These are phyloP conservation scores for Hanseniaspora valbyensis DNA, from an alignment of 805 yeast species.

Conservation along the genomic window DNA sequence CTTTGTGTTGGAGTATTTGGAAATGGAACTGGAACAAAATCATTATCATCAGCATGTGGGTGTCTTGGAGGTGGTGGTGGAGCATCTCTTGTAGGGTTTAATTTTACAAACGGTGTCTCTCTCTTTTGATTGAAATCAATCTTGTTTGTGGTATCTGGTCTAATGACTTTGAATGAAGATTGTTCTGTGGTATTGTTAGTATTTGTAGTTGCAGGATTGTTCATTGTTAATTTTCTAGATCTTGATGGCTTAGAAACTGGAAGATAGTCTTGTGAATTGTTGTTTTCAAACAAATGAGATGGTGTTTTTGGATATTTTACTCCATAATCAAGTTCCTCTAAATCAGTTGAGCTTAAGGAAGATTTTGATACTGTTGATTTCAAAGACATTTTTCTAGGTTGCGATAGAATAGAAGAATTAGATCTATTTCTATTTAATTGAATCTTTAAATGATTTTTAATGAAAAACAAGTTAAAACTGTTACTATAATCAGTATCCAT, in stretches of 20 bases:
- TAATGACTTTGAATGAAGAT: conserved; percentile 51
- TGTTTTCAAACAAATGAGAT: conserved; percentile 23
- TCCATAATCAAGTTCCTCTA: conserved; percentile 17
- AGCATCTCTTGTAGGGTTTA: conserved; percentile 60
- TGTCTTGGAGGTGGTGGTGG: conserved; percentile 50
- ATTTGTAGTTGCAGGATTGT: conserved; percentile 26
- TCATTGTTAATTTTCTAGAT: conserved; percentile 14
- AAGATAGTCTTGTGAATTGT: conserved; percentile 11
- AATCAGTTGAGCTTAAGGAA: conserved; percentile 9
- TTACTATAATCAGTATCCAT: not conserved
- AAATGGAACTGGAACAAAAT: not conserved
- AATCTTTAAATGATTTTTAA: conserved; percentile 24
- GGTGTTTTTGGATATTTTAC: conserved; percentile 26
- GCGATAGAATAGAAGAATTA: conserved; percentile 18
- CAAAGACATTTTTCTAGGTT: conserved; percentile 25
- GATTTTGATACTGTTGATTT: conserved; percentile 24
- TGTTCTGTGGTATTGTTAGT: conserved; percentile 12
- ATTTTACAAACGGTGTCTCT: conserved; percentile 56
- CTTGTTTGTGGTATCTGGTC: conserved; percentile 53
- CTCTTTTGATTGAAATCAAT: conserved; percentile 74
- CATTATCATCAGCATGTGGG: conserved; percentile 18
- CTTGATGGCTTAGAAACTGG: conserved; percentile 10
- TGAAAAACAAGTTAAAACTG: conserved; percentile 20
- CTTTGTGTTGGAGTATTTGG: conserved; percentile 2
- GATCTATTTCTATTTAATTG: conserved; percentile 20